These are phyloP conservation scores for Fusarium veterinarium DNA, from an alignment of 2,329 filamentous ascomycete species.

Conservation along the genomic window DNA sequence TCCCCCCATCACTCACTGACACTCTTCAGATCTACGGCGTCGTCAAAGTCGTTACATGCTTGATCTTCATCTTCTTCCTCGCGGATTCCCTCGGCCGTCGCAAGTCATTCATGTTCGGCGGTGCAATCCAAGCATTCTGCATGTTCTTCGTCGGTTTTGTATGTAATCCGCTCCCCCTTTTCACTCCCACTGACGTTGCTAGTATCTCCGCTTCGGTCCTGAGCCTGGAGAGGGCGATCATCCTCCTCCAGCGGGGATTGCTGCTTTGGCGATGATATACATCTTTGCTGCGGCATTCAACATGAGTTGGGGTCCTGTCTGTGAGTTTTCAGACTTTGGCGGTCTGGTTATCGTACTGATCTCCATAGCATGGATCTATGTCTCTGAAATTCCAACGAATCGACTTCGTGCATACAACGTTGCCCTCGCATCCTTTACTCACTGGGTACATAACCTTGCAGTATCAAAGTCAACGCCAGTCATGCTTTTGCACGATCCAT, in stretches of 20 bases:
- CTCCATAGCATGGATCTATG: conserved; percentile 54
- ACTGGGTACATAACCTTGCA: conserved; percentile 74
- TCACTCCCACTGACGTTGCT: not conserved
- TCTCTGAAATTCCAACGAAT: conserved; percentile 71
- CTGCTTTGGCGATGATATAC: conserved; percentile 70
- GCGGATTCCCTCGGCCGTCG: conserved; percentile 73
- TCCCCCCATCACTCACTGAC: accelerated
- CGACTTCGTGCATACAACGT: conserved; percentile 70
- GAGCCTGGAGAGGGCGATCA: conserved; percentile 49
- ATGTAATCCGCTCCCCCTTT: not conserved
- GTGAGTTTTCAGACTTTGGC: conserved; percentile 53
- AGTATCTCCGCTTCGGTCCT: conserved; percentile 64
- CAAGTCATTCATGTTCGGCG: conserved; percentile 45
- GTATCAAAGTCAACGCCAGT: conserved; percentile 69
- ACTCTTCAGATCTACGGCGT: conserved; percentile 62
- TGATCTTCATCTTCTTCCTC: conserved; percentile 70
- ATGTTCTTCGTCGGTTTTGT: conserved; percentile 71
- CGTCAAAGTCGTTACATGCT: conserved; percentile 72
- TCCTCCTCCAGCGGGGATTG: conserved; percentile 58
- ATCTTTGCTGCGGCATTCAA: conserved; percentile 72
- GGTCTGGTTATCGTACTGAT: not conserved
- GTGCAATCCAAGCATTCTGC: conserved; percentile 43
- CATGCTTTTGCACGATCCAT: conserved; percentile 62
- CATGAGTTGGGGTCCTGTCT: conserved; percentile 71
- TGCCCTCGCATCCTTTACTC: conserved; percentile 68